Percentiles rank a stretch among this genome's conserved stretches.
Conservation (phyloP, 2,329 filamentous ascomycete species). For the Elsinoe necatrix region DNA sequence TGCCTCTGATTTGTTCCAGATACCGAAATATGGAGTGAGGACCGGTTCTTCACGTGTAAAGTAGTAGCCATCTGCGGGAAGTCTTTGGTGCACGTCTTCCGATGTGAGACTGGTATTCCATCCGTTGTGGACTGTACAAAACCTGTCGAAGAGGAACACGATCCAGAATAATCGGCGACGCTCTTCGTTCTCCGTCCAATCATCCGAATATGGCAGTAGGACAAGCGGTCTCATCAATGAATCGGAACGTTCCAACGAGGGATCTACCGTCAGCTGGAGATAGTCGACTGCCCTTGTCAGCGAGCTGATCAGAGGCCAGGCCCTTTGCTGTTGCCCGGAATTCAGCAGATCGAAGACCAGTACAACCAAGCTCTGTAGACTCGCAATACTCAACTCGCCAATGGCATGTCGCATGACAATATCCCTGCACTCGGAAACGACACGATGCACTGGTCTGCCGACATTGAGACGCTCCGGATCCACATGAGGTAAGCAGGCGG, state of each 20-base stretch:
- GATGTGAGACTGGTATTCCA: slow-evolving; percentile 7
- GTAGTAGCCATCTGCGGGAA: neutral
- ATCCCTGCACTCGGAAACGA: neutral
- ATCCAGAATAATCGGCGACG: slow-evolving; percentile 2
- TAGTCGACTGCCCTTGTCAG: slow-evolving; percentile 12
- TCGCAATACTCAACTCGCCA: slow-evolving; percentile 1
- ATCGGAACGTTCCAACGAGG: neutral
- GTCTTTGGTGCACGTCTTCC: neutral
- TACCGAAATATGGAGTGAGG: neutral
- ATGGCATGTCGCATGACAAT: slow-evolving; percentile 6
- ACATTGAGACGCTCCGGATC: neutral
- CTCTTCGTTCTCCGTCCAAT: slow-evolving; percentile 32
- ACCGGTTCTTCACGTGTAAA: slow-evolving; percentile 1
- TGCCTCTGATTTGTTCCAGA: slow-evolving; percentile 7
- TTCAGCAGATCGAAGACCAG: slow-evolving; percentile 1
- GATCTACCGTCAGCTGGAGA: slow-evolving; percentile 5
- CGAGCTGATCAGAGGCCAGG: slow-evolving; percentile 7
- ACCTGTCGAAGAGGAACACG: slow-evolving; percentile 2
- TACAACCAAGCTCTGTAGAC: slow-evolving; percentile 7
- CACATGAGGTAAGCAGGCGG: neutral
- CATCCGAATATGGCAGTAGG: neutral
- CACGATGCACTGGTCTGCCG: neutral
- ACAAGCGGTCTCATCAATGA: neutral
- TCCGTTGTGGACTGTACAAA: neutral
- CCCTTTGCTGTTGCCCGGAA: slow-evolving; percentile 7